Conservation (phyloP, 495 filamentous ascomycete species). For the Lichina pygmaea region DNA sequence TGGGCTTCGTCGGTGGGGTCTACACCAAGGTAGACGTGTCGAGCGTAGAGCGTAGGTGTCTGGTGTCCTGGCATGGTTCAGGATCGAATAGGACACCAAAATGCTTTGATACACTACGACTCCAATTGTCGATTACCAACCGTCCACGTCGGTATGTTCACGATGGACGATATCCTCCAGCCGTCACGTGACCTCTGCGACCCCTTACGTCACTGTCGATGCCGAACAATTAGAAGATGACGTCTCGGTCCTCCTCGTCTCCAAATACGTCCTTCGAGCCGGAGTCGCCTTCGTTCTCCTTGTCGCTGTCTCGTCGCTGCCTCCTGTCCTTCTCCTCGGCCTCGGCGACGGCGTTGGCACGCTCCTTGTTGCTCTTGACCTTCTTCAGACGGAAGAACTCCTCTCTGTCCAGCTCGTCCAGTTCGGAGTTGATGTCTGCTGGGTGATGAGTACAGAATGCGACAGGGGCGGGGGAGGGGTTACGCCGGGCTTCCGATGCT, state of each 20-base stretch:
- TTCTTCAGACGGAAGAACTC: constrained; percentile 98
- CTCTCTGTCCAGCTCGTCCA: constrained; percentile 93
- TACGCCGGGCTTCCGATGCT: constrained; percentile 6
- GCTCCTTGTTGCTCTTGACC: constrained; percentile 70
- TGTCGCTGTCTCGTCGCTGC: constrained; percentile 19
- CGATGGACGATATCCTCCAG: too few species aligned
- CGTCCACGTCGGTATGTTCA: too few species aligned
- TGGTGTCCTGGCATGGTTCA: too few species aligned
- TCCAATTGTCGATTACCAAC: too few species aligned
- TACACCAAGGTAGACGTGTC: too few species aligned
- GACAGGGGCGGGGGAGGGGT: not conserved
- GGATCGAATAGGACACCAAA: too few species aligned
- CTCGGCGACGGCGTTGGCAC: constrained; percentile 48
- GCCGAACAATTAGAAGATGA: constrained; percentile 51
- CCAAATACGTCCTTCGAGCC: constrained; percentile 43
- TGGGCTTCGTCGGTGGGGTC: not conserved
- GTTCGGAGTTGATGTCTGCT: constrained; percentile 86
- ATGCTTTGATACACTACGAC: too few species aligned
- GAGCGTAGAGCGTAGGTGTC: too few species aligned
- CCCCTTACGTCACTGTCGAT: too few species aligned
- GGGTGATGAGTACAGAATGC: not conserved
- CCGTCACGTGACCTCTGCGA: too few species aligned
- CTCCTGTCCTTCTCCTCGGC: constrained; percentile 31
- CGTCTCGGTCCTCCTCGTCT: constrained; percentile 71
- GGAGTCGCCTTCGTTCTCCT: constrained; percentile 19